These are phyloP conservation scores for Cordyceps farinosa DNA, from an alignment of 2,329 filamentous ascomycete genomes.

Conservation along the genomic window DNA sequence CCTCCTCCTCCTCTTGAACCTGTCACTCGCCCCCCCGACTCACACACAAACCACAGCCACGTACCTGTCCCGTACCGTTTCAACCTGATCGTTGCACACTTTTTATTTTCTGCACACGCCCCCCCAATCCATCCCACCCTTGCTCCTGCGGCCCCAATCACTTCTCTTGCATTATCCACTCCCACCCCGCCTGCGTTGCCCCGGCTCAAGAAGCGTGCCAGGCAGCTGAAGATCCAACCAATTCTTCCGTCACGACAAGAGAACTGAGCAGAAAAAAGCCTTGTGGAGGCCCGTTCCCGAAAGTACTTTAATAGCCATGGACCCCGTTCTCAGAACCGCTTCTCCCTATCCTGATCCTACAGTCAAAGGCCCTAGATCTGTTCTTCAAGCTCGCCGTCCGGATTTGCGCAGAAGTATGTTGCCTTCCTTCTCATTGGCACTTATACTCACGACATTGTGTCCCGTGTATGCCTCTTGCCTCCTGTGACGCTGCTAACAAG, in stretches of 20 bases:
- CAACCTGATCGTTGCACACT: slow-evolving; percentile 10
- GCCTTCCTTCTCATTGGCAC: slow-evolving; percentile 14
- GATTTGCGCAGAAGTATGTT: slow-evolving; percentile 43
- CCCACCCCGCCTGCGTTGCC: slow-evolving; percentile 12
- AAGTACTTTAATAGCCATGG: slow-evolving; percentile 39
- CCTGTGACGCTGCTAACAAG: slow-evolving; percentile 21
- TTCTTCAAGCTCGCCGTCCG: slow-evolving; percentile 35
- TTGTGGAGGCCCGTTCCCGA: slow-evolving; percentile 18
- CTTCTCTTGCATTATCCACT: slow-evolving; percentile 9
- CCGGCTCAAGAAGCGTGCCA: slow-evolving; percentile 18
- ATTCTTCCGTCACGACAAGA: slow-evolving; percentile 17
- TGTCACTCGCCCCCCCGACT: not conserved
- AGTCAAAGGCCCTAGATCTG: slow-evolving; percentile 39
- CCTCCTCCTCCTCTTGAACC: not conserved
- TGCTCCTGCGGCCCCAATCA: not conserved
- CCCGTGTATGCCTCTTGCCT: not conserved
- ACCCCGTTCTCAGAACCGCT: slow-evolving; percentile 37
- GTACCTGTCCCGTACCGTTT: slow-evolving; percentile 15
- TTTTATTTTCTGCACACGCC: slow-evolving; percentile 11
- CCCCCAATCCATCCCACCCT: slow-evolving; percentile 7
- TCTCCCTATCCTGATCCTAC: slow-evolving; percentile 38
- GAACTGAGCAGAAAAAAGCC: slow-evolving; percentile 12
- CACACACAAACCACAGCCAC: not conserved
- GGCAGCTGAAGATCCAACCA: slow-evolving; percentile 20
- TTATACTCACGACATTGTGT: not conserved